Evolutionary conservation across 2,329 filamentous ascomycete species (phyloP).

Genomic region (Dothideomycetidae sp.): DNA sequence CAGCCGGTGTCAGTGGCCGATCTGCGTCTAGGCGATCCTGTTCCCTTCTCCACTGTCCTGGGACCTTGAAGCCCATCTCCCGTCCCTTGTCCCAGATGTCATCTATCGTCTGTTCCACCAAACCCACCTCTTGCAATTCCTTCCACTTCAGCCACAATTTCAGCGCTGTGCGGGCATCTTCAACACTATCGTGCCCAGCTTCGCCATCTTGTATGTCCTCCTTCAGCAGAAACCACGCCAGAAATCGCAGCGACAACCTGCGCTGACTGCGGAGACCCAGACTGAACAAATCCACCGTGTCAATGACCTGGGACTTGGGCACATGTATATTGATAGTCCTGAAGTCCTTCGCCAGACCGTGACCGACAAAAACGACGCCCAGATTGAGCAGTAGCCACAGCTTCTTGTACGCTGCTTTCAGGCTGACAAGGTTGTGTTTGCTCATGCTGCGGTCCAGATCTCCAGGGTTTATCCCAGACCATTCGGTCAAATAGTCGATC

Average conservation of each 20-base stretch:
- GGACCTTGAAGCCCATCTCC: conserved; percentile 34
- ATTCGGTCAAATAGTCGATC: conserved; percentile 88
- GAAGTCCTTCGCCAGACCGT: conserved; percentile 89
- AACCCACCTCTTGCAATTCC: conserved; percentile 75
- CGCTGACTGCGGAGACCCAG: conserved; percentile 57
- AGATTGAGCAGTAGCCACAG: conserved; percentile 93
- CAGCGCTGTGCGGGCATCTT: conserved; percentile 82
- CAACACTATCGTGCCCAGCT: conserved; percentile 71
- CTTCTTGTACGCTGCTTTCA: conserved; percentile 95
- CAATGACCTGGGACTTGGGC: conserved; percentile 76
- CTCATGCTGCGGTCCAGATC: conserved; percentile 72
- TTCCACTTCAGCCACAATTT: conserved; percentile 81
- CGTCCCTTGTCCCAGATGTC: conserved; percentile 63
- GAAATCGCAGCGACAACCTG: conserved; percentile 79
- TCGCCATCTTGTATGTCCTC: conserved; percentile 80
- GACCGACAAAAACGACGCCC: conserved; percentile 84
- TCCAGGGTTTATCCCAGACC: conserved; percentile 75
- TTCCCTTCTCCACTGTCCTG: conserved; percentile 13
- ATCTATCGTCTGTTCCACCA: conserved; percentile 68
- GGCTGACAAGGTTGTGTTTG: conserved; percentile 65
- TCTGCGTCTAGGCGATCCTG: conserved; percentile 12
- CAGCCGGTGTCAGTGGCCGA: conserved; percentile 14
- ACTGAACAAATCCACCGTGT: conserved; percentile 86
- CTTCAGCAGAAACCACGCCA: conserved; percentile 81
- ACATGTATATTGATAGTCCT: conserved; percentile 97